Evolutionary conservation across 768 basidiomycete species (phyloP).

Genomic region (Phaffia tasmanica): DNA sequence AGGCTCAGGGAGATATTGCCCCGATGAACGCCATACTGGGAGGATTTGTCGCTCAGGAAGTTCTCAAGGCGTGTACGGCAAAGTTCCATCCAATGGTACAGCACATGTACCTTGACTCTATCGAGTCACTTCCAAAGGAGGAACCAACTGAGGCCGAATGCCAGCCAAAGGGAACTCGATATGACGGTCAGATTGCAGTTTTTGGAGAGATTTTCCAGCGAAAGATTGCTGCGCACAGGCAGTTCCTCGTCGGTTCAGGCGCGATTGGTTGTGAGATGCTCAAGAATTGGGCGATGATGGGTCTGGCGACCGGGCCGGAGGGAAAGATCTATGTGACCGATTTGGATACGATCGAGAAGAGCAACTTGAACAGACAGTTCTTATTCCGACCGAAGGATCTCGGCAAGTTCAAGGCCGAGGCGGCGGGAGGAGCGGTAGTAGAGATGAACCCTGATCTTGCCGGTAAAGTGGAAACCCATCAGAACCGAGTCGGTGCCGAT

Average conservation of each 20-base stretch:
- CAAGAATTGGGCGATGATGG: slow-evolving; percentile 99
- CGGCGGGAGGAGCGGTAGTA: slow-evolving; percentile 75
- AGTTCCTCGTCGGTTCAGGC: slow-evolving; percentile 97
- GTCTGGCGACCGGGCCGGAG: slow-evolving; percentile 64
- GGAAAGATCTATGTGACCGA: slow-evolving; percentile 89
- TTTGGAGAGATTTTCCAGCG: slow-evolving; percentile 88
- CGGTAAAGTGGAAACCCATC: slow-evolving; percentile 74
- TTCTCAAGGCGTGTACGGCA: slow-evolving; percentile 88
- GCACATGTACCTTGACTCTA: slow-evolving; percentile 90
- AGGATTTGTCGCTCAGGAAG: slow-evolving; percentile 95
- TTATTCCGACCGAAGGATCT: slow-evolving; percentile 92
- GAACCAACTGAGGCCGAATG: slow-evolving; percentile 73
- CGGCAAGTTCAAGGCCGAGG: slow-evolving; percentile 93
- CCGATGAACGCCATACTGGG: slow-evolving; percentile 89
- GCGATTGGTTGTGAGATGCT: slow-evolving; percentile 99
- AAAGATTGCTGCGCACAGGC: slow-evolving; percentile 74
- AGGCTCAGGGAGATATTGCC: slow-evolving; percentile 79
- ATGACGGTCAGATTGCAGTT: slow-evolving; percentile 90
- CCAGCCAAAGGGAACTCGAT: slow-evolving; percentile 67
- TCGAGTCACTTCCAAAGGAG: slow-evolving; percentile 74
- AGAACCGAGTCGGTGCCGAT: slow-evolving; percentile 83
- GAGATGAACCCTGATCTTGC: slow-evolving; percentile 91
- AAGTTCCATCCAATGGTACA: slow-evolving; percentile 97
- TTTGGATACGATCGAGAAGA: slow-evolving; percentile 98
- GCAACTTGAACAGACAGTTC: slow-evolving; percentile 95